Evolutionary conservation across 371 early-diverging fungal genomes (phyloP), one percentile per base, ranked within the genome.

Genomic region (Nematocida sp.): DNA sequence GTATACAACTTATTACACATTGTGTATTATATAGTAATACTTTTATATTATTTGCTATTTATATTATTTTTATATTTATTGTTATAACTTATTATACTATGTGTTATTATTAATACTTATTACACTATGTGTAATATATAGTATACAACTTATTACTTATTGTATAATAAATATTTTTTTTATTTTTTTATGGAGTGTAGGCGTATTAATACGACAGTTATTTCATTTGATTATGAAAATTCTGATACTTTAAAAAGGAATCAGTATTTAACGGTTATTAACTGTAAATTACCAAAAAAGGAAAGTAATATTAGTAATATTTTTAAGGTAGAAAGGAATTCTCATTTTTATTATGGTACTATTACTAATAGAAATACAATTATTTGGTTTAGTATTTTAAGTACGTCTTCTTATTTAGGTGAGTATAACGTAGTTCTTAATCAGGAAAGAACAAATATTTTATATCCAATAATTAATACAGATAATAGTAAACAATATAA

Each of bases 101-200:
- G 13, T n/a, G 58, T n/a, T n/a, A n/a, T n/a, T n/a, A n/a, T n/a
- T n/a, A n/a, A n/a, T n/a, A 9, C 44, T 23, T 58, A 66, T 76
- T 40, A 18, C 2, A 73, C 1, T 66, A 60, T 54, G 13, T n/a
- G 58, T n/a, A 23, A 4, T 23, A 58, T 3, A 33, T 23, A 27
- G 2, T 40, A 2, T 64, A 33, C 4, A n/a, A 11, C 33, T 25
- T 33, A 33, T 3, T n/a, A 11, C n/a, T 61, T 1, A 61, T 61
- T 45, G 7, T 18, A 1, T 42, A 64, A 9, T 39, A 64, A 64
- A 27, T 33, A 40, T 64, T 33, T 23, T 20, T 20, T 64, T 33
- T 64, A 33, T 64, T 64, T 78, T 33, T 70, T 3, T n/a, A 78
- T 78, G 80, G 69, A 78, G 71, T 78, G 62, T 42, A 40, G 80